These are phyloP conservation scores for Ophiosphaerella narmari DNA, from an alignment of 2,329 filamentous ascomycete species.

Conservation along the genomic window DNA sequence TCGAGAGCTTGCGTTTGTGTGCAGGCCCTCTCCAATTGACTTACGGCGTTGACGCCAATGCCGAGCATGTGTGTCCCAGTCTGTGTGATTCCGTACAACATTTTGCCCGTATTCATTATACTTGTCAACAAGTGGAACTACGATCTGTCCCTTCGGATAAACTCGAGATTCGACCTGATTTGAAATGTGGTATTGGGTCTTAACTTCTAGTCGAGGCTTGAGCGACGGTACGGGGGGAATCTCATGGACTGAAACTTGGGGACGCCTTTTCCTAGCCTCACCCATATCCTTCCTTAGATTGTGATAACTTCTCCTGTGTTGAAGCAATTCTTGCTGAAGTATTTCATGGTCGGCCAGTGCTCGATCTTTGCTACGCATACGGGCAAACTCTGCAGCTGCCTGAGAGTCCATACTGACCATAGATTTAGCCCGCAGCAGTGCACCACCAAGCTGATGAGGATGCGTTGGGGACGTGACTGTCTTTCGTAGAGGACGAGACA, in stretches of 20 bases:
- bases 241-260: conserved; percentile 21
- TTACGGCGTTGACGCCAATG: conserved; percentile 38
- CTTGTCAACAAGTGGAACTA: conserved; percentile 22
- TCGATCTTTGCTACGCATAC: conserved; percentile 42
- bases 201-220: conserved; percentile 11
- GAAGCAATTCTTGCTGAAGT: conserved; percentile 26
- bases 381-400: conserved; percentile 42
- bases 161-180: conserved; percentile 12
- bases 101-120: conserved; percentile 12
- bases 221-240: conserved; percentile 31
- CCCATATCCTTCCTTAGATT: conserved; percentile 29
- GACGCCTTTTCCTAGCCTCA: conserved; percentile 25
- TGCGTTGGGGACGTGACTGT: conserved; percentile 33
- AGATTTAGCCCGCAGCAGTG: conserved; percentile 33
- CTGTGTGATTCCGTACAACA: conserved; percentile 11
- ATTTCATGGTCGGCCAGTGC: conserved; percentile 21
- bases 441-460: conserved; percentile 41
- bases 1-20: conserved; percentile 11
- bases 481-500: conserved; percentile 20
- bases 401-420: conserved; percentile 42
- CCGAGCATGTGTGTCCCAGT: conserved; percentile 34
- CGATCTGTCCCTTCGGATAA: conserved; percentile 22
- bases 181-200: conserved; percentile 3
- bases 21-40: conserved; percentile 34
- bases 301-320: conserved; percentile 28